Evolutionary conservation across 352 stramenopile species (phyloP), one percentile per base, ranked within the genome.

Genomic region (Phytopythium ostracodes): DNA sequence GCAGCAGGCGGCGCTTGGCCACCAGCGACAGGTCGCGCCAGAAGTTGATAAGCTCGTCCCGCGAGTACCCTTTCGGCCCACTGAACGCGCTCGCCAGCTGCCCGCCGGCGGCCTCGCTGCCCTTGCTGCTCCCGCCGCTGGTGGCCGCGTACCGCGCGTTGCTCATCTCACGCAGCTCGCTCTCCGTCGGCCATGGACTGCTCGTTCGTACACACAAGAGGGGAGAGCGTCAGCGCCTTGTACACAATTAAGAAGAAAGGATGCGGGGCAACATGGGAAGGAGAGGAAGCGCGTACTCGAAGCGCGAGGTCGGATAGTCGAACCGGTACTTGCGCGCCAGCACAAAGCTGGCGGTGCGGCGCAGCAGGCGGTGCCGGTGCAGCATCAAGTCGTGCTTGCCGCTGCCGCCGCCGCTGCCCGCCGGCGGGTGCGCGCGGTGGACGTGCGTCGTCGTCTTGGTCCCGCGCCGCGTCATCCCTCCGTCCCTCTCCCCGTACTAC

Each of bases 1-100:
- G 79, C 60, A 92, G 71, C 65, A 92, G 60, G 54, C 77, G 63
- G 40, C 80, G 70, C 67, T 92, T 92, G 53, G 79, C 73, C 12
- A 87, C 74, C 2, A 85, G 59, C 24, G 83, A 74, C 42, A 92
- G 56, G 38, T 92, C 83, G 51, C 85, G 85, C 83, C 83, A 92
- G 55, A 89, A 92, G 59, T 92, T 92, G 57, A 92, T 75, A 8
- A 92, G 76, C 64, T 92, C 83, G 22, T 90, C 83, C 38, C 77
- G 75, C 42, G 82, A 81, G 68, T 82, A 91, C 14, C 79, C 76
- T 31, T 75, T 85, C 50, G 77, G 63, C 5, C 68, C 71, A 29
- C 68, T 76, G 24, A 79, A 66, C 24, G 55, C 55, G 40, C 55
- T 60, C 36, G 24, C 42, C 15, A 50, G 10, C 55, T 60, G 38